These are phyloP conservation scores for Lipomyces japonicus DNA, from an alignment of 805 yeast species.

Conservation along the genomic window DNA sequence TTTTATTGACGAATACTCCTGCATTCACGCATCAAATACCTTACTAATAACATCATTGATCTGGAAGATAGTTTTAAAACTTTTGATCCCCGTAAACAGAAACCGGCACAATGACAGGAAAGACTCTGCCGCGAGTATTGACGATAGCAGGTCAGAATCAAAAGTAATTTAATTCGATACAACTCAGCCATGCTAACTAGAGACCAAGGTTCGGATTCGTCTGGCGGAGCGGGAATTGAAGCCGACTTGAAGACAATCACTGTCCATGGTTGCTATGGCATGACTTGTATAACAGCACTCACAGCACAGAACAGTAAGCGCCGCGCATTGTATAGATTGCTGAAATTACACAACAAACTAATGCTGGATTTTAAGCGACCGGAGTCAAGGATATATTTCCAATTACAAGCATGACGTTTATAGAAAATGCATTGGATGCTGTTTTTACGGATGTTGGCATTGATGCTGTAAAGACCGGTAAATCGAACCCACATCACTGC, in stretches of 20 bases:
- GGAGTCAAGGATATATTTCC: slow-evolving; percentile 43
- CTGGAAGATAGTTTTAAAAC: no score
- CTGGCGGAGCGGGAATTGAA: slow-evolving; percentile 91
- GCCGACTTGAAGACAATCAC: slow-evolving; percentile 80
- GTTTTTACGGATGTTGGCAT: slow-evolving; percentile 59
- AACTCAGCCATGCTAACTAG: background rate
- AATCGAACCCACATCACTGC: background rate
- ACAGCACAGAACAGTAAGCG: slow-evolving; percentile 69
- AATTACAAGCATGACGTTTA: slow-evolving; percentile 43
- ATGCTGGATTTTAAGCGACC: slow-evolving; percentile 31
- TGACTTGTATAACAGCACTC: slow-evolving; percentile 72
- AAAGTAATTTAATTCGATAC: background rate
- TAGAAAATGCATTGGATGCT: slow-evolving; percentile 50
- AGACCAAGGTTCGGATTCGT: slow-evolving; percentile 65
- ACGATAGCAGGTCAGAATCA: slow-evolving; percentile 32
- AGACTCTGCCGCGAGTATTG: slow-evolving; percentile 30
- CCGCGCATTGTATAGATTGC: no score
- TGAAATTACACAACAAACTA: no score
- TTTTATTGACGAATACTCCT: no score
- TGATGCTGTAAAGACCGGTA: slow-evolving; percentile 61
- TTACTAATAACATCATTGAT: no score
- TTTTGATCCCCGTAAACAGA: no score
- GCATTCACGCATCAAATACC: no score
- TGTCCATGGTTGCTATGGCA: slow-evolving; percentile 69
- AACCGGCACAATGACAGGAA: no score